Base-by-base conservation (phyloP, 2,329 filamentous ascomycete genomes). In the Cyanodermella asteris region DNA sequence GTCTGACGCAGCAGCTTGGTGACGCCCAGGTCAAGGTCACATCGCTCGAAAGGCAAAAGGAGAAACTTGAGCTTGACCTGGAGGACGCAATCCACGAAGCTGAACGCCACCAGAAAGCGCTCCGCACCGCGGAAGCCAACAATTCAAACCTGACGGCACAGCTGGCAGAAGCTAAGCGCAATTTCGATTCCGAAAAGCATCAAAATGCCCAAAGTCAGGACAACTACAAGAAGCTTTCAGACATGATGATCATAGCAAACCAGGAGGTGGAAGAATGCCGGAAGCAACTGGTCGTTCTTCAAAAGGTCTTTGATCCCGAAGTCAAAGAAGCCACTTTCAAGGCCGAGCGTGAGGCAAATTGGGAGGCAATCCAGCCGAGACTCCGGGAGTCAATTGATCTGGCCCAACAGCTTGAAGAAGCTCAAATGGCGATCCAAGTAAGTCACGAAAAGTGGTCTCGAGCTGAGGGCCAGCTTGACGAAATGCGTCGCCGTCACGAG, bases 41-140 rank as follows among this genome's bases (percentile, higher is more conserved):
- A 0, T 75, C 77, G 1, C 53, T 93, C 6, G 81, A 93, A 45
- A 94, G 94, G 56, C 80, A 87, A 46, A 75, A 87, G 26, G 84
- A 94, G 49, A 93, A 93, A 49, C 59, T 94, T 15, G 67, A 81
- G 25, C 61, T 94, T 20, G 81, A 64, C 39, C 51, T 94, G 6
- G 84, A 97, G 44, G 84, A 97, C 44, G 57, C 93, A 18, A 91
- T 80, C 37, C 84, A 94, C 38, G 81, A 94, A 46, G 64, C 93
- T 27, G 75, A 76, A 24, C 65, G 81, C 16, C 84, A 93, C 49
- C 78, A 82, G 41, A 90, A 93, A 52, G 69, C 71, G 12, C 87
- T 72, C 41, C 71, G 84, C 31, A 87, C 76, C 43, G 84, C 82
- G 4, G 84, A 94, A 49, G 91, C 91, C 46, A 64, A 71, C 13